Evolutionary conservation across 768 basidiomycete species (phyloP), one percentile per base, ranked within the genome.

Genomic region (Mrakia blollopis): DNA sequence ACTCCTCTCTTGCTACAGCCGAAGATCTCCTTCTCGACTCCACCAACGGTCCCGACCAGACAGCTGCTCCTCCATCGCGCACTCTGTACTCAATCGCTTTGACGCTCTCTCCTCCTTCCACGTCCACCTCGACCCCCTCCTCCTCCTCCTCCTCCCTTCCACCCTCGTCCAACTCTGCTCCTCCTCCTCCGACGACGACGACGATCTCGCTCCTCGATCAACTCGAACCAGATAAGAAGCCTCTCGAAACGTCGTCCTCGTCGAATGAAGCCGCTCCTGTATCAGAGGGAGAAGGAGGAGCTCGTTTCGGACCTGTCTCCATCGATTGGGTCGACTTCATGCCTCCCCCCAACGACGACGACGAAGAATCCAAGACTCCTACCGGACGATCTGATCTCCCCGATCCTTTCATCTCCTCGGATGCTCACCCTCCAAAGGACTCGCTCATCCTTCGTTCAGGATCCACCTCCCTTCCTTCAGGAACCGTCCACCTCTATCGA

Each of bases 71-170:
- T 39, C 65, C 3, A 10, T 39, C 65, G 2, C 62, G 39, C 0
- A 28, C 73, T 1, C 73, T 74, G 44, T 74, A 65, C 73, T 74
- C 73, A 21, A 63, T 74, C 62, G 73, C 73, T n/a, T 28, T 74
- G 62, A 41, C 61, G 0, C 73, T 73, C 57, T 63, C 73, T 9
- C 28, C 39, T 28, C 63, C 63, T 32, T 65, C 63, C 63, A 65
- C 71, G 14, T 28, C 71, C 35, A 23, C 61, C 37, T 35, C 73
- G 35, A 23, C 61, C 37, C 25, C 73, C 30, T 14, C 73, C 61
- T 60, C 61, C 14, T 25, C 44, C 44, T 16, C 30, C 0, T 9
- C 57, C 57, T n/a, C 32, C 25, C 7, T 28, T 1, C 23, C n/a
- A n/a, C n/a, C 71, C 39, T 11, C 57, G 2, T 11, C 60, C 23